phyloP scores from a whole-genome alignment of 257 asterid species.

The Pogostemon cablin region DNA sequence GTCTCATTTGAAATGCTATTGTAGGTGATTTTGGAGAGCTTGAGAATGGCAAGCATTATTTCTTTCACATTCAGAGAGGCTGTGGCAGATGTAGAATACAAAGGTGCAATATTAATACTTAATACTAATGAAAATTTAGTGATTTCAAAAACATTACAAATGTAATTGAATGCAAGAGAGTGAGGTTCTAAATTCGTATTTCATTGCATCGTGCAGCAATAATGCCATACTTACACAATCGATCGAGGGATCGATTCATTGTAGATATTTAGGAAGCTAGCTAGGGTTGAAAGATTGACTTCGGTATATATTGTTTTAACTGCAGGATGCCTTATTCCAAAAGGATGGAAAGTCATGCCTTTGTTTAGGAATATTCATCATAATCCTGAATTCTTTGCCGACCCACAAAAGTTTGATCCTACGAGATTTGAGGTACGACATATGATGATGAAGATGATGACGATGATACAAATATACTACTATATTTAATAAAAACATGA shows the following conservation, averaged over 20 bases:
- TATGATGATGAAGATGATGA: too few relatives aligned
- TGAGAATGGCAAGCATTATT: slow-evolving; percentile 83
- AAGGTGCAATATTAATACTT: slow-evolving; percentile 42
- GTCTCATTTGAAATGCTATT: not conserved
- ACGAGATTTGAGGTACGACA: slow-evolving; percentile 74
- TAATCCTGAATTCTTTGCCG: slow-evolving; percentile 73
- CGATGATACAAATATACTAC: too few relatives aligned
- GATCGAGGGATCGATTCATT: too few relatives aligned
- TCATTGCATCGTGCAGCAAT: too few relatives aligned
- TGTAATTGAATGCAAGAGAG: too few relatives aligned
- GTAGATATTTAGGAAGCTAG: too few relatives aligned
- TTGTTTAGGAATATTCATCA: slow-evolving; percentile 89
- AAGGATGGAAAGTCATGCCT: slow-evolving; percentile 98
- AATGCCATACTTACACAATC: too few relatives aligned
- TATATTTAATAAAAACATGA: too few relatives aligned
- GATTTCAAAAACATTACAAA: too few relatives aligned
- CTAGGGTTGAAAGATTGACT: not conserved
- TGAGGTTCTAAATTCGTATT: not conserved
- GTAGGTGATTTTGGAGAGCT: slow-evolving; percentile 77
- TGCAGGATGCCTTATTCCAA: slow-evolving; percentile 82
- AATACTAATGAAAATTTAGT: too few relatives aligned
- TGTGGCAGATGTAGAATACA: slow-evolving; percentile 74
- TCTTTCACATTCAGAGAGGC: slow-evolving; percentile 93
- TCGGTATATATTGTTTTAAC: slow-evolving; percentile 4
- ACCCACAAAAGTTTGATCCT: slow-evolving; percentile 73